A percentile compares a stretch with the other conserved stretches of the same genome.
Evolutionary conservation across 805 yeast species (phyloP).

Genomic region (Vanderwaltozyma yarrowii): DNA sequence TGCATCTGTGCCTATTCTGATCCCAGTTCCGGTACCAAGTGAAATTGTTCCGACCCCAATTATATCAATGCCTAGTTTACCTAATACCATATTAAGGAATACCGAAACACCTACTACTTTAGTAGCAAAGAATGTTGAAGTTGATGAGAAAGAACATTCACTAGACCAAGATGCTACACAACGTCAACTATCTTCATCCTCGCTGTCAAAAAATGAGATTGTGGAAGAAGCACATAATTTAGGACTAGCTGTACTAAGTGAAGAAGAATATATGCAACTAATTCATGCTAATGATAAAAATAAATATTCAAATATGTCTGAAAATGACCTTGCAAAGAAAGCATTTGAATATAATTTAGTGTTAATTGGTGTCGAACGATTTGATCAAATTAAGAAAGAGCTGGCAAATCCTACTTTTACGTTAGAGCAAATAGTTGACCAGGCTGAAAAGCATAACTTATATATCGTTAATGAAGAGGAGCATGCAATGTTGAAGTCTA

Average conservation of each 20-base stretch:
- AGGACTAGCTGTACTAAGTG: slow-evolving; percentile 5
- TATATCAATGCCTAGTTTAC: too few relatives aligned
- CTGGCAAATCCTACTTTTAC: slow-evolving; percentile 22
- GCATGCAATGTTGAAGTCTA: slow-evolving; percentile 1
- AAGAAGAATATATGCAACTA: slow-evolving; percentile 8
- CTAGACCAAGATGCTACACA: too few relatives aligned
- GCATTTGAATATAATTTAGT: slow-evolving; percentile 12
- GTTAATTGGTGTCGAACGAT: slow-evolving; percentile 26
- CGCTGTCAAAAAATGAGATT: slow-evolving; percentile 3
- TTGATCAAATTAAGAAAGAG: slow-evolving; percentile 22
- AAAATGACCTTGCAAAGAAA: slow-evolving; percentile 7
- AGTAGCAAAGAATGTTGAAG: too few relatives aligned
- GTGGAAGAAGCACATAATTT: slow-evolving; percentile 4
- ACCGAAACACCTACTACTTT: too few relatives aligned
- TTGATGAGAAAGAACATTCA: too few relatives aligned
- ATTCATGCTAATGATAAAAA: background rate
- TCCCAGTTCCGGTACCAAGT: too few relatives aligned
- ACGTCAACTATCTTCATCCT: too few relatives aligned
- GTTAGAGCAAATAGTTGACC: slow-evolving; percentile 12
- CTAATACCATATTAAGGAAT: too few relatives aligned
- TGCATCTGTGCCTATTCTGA: too few relatives aligned
- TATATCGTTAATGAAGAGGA: slow-evolving; percentile 9
- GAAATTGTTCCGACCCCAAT: too few relatives aligned
- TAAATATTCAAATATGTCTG: background rate
- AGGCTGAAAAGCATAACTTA: slow-evolving; percentile 19